Evolutionary conservation across 1,284 basidiomycete species (phyloP), one percentile per base, ranked within the genome.

Genomic region (Fomitopsis pinicola): DNA sequence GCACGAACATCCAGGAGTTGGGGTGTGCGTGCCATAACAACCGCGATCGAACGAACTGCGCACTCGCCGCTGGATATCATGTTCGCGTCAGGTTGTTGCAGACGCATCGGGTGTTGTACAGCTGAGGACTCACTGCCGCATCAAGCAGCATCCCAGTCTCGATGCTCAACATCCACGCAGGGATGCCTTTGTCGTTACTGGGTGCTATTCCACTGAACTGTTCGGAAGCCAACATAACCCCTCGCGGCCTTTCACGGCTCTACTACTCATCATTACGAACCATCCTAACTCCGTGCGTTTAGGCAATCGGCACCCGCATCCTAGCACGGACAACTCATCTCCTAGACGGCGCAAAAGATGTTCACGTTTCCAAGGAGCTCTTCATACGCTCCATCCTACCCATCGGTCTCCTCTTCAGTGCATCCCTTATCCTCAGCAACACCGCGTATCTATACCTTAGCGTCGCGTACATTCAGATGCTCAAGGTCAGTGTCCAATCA

Each of bases 391-490:
- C 94, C 54, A 98, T 98, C 68, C 82, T 98, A 9, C 96, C 96
- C 48, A 97, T 98, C 66, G 95, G 95, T 33, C 72, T 95, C 42
- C 86, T 98, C 64, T 97, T 98, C 82, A 93, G 91, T 22, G 95
- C 88, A 28, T 94, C 90, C 65, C 86, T 98, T 63, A 95, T 98
- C 69, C 82, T 97, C 60, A 92, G 89, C 77, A 98, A 98, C 79
- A 95, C 93, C 59, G 95, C 96, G 15, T 98, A 98, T 75, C 87
- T 98, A 40, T 89, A 94, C 64, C 86, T 98, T 60, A 90, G 87
- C 64, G 93, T 98, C 35, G 87, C 92, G 1, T 98, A 96, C 77
- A 97, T 98, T 67, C 96, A 98, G 75, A 98, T 98, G 96, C 89
- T 98, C 78, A 97, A 97, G 86, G 92, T 90, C 22, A 42, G 40